phyloP scores from a whole-genome alignment of 139 green algal species.

The Chlorella ohadii region DNA sequence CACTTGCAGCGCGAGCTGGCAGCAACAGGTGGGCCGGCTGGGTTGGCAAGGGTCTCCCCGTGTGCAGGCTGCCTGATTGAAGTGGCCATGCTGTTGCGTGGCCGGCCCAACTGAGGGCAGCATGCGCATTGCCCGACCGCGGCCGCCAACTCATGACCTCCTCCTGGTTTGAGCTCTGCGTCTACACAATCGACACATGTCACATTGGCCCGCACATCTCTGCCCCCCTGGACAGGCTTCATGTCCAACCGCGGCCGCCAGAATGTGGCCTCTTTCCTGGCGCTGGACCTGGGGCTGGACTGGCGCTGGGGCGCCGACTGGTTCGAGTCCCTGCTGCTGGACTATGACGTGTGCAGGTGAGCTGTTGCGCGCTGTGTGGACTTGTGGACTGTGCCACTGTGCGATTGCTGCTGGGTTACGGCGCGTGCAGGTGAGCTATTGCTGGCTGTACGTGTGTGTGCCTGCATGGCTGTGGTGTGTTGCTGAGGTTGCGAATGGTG shows the following conservation, averaged over 20 bases:
- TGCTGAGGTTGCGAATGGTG: too few species aligned
- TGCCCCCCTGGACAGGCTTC: conserved; percentile 75
- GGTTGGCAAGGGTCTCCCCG: too few species aligned
- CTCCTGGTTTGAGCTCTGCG: too few species aligned
- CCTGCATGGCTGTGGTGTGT: too few species aligned
- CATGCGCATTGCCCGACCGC: conserved; percentile 83
- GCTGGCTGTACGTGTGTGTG: too few species aligned
- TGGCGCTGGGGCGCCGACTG: conserved; percentile 89
- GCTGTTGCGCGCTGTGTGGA: background rate
- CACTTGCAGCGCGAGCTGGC: conserved; percentile 76
- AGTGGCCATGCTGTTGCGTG: background rate
- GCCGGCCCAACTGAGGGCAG: background rate
- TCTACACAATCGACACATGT: too few species aligned
- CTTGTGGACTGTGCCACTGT: background rate
- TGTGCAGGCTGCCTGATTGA: background rate
- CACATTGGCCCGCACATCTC: too few species aligned
- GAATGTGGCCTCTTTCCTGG: conserved; percentile 92
- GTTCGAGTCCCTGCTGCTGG: conserved; percentile 92
- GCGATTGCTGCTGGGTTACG: background rate
- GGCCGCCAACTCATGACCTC: conserved; percentile 94
- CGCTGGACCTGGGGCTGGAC: conserved; percentile 91
- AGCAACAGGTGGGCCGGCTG: conserved; percentile 67
- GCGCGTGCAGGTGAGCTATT: background rate
- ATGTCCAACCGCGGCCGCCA: conserved; percentile 97
- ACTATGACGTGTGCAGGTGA: conserved; percentile 83